phyloP scores from a whole-genome alignment of 331 rosid species.

The Telfairia occidentalis region DNA sequence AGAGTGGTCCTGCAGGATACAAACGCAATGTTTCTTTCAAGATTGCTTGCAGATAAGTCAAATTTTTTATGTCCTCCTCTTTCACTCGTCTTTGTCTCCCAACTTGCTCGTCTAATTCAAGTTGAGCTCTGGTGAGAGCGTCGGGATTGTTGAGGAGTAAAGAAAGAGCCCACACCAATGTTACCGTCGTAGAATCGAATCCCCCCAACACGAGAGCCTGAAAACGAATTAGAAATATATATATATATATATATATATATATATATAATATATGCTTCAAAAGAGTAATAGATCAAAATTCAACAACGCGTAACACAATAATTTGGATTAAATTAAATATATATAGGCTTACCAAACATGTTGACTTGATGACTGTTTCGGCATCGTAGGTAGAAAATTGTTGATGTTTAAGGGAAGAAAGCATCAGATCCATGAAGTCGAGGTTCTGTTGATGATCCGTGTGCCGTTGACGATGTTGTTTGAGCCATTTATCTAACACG shows the following conservation, averaged over 20 bases:
- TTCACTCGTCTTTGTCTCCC: slow-evolving; percentile 17
- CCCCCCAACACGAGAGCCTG: slow-evolving; percentile 5
- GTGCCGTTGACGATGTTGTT: background rate
- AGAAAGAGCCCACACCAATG: slow-evolving; percentile 24
- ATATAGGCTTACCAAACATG: slow-evolving; percentile 8
- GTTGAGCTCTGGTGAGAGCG: slow-evolving; percentile 15
- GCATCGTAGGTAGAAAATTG: background rate
- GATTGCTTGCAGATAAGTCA: slow-evolving; percentile 19
- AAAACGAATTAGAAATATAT: too few species aligned
- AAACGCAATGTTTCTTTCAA: slow-evolving; percentile 22
- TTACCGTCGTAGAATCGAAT: background rate
- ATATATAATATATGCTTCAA: too few species aligned
- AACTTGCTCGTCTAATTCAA: slow-evolving; percentile 18
- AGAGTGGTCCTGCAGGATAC: slow-evolving; percentile 21
- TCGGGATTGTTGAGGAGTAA: slow-evolving; percentile 22
- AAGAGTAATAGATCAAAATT: too few species aligned
- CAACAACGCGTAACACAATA: too few species aligned
- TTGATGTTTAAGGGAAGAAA: background rate
- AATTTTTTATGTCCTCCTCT: slow-evolving; percentile 13
- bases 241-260: too few species aligned
- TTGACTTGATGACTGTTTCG: slow-evolving; percentile 18
- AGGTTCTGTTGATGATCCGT: background rate
- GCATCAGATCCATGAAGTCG: slow-evolving; percentile 40
- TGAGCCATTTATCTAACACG: background rate
- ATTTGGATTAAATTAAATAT: too few species aligned